These are phyloP conservation scores for Corylus americana DNA, from an alignment of 306 rosid species.

Conservation along the genomic window DNA sequence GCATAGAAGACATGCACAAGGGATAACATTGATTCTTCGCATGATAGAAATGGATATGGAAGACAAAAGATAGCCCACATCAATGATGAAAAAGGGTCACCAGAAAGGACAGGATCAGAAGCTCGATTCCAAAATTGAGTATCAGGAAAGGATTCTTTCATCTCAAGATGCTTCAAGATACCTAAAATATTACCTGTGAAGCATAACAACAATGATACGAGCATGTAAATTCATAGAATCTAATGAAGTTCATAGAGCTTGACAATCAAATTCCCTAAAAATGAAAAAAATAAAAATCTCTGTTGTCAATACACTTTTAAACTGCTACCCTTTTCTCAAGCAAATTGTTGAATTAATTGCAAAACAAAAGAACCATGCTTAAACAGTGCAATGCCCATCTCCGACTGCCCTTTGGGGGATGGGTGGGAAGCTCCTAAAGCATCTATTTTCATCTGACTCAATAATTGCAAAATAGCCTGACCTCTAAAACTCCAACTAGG, in stretches of 20 bases:
- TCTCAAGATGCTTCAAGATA: constrained; percentile 52
- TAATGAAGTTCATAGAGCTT: not conserved
- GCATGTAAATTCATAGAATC: not conserved
- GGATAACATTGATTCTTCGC: constrained; percentile 77
- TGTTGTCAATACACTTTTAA: not conserved
- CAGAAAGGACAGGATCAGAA: constrained; percentile 80
- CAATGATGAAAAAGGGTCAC: constrained; percentile 87
- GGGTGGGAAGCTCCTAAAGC: too few relatives aligned
- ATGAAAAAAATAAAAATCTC: not conserved
- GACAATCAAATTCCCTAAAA: not conserved
- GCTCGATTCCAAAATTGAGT: constrained; percentile 75
- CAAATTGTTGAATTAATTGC: not conserved
- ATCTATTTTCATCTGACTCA: too few relatives aligned
- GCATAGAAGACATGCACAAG: constrained; percentile 82
- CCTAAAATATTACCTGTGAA: constrained; percentile 58
- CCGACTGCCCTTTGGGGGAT: not conserved
- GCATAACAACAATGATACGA: constrained; percentile 21
- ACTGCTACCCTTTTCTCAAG: not conserved
- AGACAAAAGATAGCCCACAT: constrained; percentile 97
- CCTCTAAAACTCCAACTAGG: not conserved
- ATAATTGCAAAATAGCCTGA: not conserved
- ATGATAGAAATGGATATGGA: constrained; percentile 74
- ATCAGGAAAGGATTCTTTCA: constrained; percentile 49
- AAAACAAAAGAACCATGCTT: not conserved
- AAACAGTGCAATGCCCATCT: not conserved